Evolutionary conservation across 2,329 filamentous ascomycete species (phyloP), one percentile per base, ranked within the genome.

Genomic region (Emericellopsis atlantica): DNA sequence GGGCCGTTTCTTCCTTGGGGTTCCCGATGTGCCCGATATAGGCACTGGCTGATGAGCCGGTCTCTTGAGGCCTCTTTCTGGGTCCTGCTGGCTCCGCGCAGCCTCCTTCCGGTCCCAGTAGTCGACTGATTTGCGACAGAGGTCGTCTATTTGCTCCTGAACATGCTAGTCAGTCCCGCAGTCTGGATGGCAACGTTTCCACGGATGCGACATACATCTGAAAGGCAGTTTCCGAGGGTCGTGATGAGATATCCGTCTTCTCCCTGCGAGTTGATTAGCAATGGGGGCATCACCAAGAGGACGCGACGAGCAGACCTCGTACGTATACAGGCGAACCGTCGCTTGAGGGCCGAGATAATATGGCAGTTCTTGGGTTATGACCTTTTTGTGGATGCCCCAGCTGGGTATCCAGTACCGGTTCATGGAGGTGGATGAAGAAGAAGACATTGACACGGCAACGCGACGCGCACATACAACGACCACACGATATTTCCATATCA

Each of bases 331-430:
- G 21, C 33, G 36, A 37, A 76, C 72, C 21, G 71, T 76, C 38
- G 73, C 68, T 48, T 75, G 66, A 2, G 72, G 72, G 5, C 74
- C 74, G 32, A 78, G 65, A 50, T 74, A 73, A 44, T 65, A 74
- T 46, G 74, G 73, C 41, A 79, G 65, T 45, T 76, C 69, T 45
- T 72, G 64, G 21, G 66, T 74, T 49, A 78, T 76, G 47, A 77
- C 67, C 47, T 70, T 76, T 49, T 73, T 76, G 57, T 75, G 70
- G 51, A 78, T 78, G 43, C 76, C 72, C 45, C 68, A 56, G 44
- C 73, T 67, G 12, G 72, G 71, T 44, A 78, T 76, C 73, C 73
- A 79, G 56, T 76, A 79, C 51, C 64, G 67, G 56, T 77, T 77
- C 61, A 74, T 66, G 40, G 51, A 29, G 26, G 26, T 12, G 9